These are phyloP conservation scores for Candida chauliodis DNA, from an alignment of 805 yeast genomes.

Conservation along the genomic window DNA sequence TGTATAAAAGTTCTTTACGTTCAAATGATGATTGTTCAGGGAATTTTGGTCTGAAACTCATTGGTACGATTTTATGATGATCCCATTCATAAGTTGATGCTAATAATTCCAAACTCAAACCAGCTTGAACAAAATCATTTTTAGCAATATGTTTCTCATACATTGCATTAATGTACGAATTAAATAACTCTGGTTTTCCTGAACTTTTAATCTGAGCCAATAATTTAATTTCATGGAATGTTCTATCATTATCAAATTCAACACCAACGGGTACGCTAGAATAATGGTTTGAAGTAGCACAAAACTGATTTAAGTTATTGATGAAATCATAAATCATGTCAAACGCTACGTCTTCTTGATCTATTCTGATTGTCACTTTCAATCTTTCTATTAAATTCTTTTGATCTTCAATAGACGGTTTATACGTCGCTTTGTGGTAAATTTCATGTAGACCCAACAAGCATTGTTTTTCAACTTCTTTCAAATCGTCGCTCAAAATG, in stretches of 20 bases:
- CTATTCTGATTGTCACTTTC: slow-evolving; percentile 43
- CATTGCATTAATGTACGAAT: slow-evolving; percentile 73
- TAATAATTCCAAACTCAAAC: slow-evolving; percentile 70
- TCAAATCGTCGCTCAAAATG: slow-evolving; percentile 51
- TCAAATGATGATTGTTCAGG: slow-evolving; percentile 81
- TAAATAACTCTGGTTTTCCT: slow-evolving; percentile 74
- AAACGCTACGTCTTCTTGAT: slow-evolving; percentile 63
- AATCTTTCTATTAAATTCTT: slow-evolving; percentile 48
- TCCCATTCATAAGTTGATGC: slow-evolving; percentile 79
- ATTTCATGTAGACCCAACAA: slow-evolving; percentile 61
- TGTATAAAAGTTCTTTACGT: slow-evolving; percentile 70
- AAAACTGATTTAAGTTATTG: slow-evolving; percentile 53
- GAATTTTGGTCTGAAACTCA: slow-evolving; percentile 61
- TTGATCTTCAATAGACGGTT: slow-evolving; percentile 56
- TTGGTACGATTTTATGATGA: slow-evolving; percentile 51
- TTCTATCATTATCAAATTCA: slow-evolving; percentile 83
- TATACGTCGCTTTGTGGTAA: slow-evolving; percentile 53
- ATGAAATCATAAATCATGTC: slow-evolving; percentile 47
- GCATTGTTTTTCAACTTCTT: slow-evolving; percentile 61
- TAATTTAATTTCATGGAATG: slow-evolving; percentile 73
- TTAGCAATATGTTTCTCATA: slow-evolving; percentile 59
- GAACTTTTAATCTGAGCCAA: slow-evolving; percentile 75
- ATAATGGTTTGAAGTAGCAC: slow-evolving; percentile 62
- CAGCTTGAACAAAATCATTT: slow-evolving; percentile 75
- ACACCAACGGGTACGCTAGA: slow-evolving; percentile 73